Evolutionary conservation across 129 eudicot genomes (phyloP), one percentile per base, ranked within the genome.

Genomic region (Lactuca sativa): DNA sequence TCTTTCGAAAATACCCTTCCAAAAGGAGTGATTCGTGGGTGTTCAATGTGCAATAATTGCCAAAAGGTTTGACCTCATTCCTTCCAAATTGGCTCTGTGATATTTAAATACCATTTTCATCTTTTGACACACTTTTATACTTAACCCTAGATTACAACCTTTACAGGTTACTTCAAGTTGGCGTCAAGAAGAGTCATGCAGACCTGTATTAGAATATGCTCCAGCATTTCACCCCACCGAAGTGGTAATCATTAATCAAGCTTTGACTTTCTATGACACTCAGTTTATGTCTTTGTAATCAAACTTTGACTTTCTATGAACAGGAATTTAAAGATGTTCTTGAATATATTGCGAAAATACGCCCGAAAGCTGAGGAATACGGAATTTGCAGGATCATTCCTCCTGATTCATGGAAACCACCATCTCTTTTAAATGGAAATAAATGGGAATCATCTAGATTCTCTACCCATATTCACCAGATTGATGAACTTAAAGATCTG

Each of bases 331-430:
- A 85, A 76, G 98, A 86, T 69, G 66, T 78, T 18, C 67, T 79
- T 15, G 78, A 81, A 17, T 92, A 84, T 72, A 72, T 86, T 77
- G 81, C 91, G 8, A 75, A 81, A 72, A 89, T 86, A 69, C 88
- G 88, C 18, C 80, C 70, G 30, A 77, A 72, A 74, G 91, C 89
- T 8, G 92, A 84, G 78, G 72, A 74, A 38, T 79, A 68, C 15
- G 98, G 98, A 74, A 81, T 92, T 34, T 92, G 96, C 62, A 86
- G 95, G 49, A 83, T 92, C 73, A 77, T 81, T 56, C 98, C 98
- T 77, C 96, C 98, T 59, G 78, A 78, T 57, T 86, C 98, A 40
- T 92, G 97, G 97, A 62, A 76, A 72, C 89, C 90, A 11, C 95
- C 95, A 15, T 72, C 62, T 62, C 82, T 80, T 59, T 38, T 86